Evolutionary conservation across 2,329 filamentous ascomycete genomes (phyloP).

Genomic region (Fusarium oxysporum): DNA sequence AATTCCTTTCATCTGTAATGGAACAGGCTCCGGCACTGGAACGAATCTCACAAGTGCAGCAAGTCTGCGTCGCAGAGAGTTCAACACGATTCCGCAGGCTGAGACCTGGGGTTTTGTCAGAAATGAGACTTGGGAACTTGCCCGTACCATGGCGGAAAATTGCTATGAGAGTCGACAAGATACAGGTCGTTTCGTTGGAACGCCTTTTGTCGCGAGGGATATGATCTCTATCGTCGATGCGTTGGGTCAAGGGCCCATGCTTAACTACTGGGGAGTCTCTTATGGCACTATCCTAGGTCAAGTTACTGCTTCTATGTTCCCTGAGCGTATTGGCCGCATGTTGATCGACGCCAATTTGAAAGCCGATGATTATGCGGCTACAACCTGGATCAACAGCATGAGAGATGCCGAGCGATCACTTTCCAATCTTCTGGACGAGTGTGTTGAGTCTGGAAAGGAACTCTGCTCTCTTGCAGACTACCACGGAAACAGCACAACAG

Average conservation of each 20-base stretch:
- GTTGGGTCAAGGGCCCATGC: constrained; percentile 48
- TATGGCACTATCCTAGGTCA: constrained; percentile 39
- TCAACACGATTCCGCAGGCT: not conserved
- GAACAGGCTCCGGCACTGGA: accelerated
- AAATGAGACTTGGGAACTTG: not conserved
- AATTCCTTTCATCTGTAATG: constrained; percentile 4
- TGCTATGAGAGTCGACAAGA: constrained; percentile 43
- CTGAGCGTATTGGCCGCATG: constrained; percentile 32
- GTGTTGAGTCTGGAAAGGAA: not conserved
- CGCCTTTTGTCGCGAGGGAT: constrained; percentile 50
- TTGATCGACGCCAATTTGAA: constrained; percentile 32
- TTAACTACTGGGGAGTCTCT: constrained; percentile 50
- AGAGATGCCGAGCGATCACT: not conserved
- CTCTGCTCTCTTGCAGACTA: not conserved
- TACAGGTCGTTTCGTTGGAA: constrained; percentile 46
- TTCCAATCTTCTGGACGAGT: constrained; percentile 1
- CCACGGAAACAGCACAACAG: not conserved
- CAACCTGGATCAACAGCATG: not conserved
- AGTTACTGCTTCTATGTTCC: constrained; percentile 39
- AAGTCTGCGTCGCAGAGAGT: not conserved
- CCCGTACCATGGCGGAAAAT: not conserved
- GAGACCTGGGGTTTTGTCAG: not conserved
- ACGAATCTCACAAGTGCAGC: not conserved
- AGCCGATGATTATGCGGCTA: constrained; percentile 18
- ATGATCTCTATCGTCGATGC: constrained; percentile 51